phyloP scores from a whole-genome alignment of 2,329 filamentous ascomycete genomes.

The Diaporthe sp. region DNA sequence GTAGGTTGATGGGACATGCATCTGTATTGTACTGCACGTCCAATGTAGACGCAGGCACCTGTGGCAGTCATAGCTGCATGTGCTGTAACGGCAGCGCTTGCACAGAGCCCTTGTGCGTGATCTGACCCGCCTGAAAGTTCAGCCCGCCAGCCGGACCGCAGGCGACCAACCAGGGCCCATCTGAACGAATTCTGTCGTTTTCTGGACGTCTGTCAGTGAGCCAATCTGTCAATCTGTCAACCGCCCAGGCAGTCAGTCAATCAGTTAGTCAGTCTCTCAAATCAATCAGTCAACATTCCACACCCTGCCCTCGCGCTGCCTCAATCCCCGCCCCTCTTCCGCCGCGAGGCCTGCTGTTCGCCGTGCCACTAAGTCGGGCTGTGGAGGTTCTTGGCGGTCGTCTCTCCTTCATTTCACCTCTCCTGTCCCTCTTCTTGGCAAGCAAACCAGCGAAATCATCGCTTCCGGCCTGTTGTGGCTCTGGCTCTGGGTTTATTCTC shows the following conservation, averaged over 20 bases:
- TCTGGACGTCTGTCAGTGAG: slow-evolving; percentile 4
- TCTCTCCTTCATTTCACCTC: slow-evolving; percentile 24
- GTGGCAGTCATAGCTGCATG: slow-evolving; percentile 19
- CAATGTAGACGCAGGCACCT: background rate
- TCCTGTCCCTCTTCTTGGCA: slow-evolving; percentile 22
- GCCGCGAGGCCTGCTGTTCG: background rate
- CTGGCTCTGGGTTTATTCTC: background rate
- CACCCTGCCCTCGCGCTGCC: slow-evolving; percentile 9
- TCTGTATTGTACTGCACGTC: background rate
- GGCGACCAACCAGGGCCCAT: slow-evolving; percentile 25
- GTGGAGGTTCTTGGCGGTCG: slow-evolving; percentile 28
- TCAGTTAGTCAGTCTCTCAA: slow-evolving; percentile 9
- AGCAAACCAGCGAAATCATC: background rate
- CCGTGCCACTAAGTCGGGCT: background rate
- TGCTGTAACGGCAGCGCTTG: slow-evolving; percentile 23
- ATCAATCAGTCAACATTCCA: slow-evolving; percentile 3
- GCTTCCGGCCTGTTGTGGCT: background rate
- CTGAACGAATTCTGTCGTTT: background rate
- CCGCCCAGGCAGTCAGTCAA: background rate
- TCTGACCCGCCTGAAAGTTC: slow-evolving; percentile 30
- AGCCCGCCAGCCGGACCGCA: slow-evolving; percentile 18
- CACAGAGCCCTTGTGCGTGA: slow-evolving; percentile 21
- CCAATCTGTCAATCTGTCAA: background rate
- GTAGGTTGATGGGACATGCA: background rate
- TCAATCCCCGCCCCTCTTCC: slow-evolving; percentile 6